phyloP scores from a whole-genome alignment of 78 protist genomes.

The Cavenderia fasciculata region DNA sequence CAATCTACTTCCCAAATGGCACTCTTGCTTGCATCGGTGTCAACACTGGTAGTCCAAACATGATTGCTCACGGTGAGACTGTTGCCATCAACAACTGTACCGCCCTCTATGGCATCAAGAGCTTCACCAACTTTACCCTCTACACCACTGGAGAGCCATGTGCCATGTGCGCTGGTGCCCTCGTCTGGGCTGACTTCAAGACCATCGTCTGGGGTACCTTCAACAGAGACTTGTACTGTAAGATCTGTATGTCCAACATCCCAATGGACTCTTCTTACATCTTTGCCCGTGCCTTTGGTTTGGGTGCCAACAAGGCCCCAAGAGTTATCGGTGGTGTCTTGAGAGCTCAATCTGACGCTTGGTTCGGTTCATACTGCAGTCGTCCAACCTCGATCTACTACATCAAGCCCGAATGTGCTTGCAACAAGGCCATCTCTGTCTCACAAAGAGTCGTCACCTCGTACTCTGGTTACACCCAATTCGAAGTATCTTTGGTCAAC shows the following conservation, averaged over 20 bases:
- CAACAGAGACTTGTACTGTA: slow-evolving; percentile 27
- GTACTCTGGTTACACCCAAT: slow-evolving; percentile 39
- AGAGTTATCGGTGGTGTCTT: slow-evolving; percentile 57
- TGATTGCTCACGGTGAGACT: slow-evolving; percentile 68
- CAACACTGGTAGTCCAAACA: slow-evolving; percentile 62
- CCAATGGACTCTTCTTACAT: slow-evolving; percentile 51
- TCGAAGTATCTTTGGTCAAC: slow-evolving; percentile 13
- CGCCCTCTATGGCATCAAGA: slow-evolving; percentile 5
- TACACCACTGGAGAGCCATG: slow-evolving; percentile 78
- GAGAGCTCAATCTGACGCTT: slow-evolving; percentile 13
- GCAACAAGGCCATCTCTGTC: slow-evolving; percentile 5
- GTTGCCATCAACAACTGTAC: slow-evolving; percentile 72
- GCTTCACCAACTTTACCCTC: slow-evolving; percentile 13
- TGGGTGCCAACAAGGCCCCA: slow-evolving; percentile 4
- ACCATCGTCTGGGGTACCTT: slow-evolving; percentile 40
- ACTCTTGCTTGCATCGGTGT: slow-evolving; percentile 33
- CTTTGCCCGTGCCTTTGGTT: slow-evolving; percentile 33
- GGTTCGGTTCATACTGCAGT: slow-evolving; percentile 35
- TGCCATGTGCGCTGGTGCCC: slow-evolving; percentile 51
- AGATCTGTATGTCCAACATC: slow-evolving; percentile 62
- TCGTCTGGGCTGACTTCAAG: slow-evolving; percentile 58
- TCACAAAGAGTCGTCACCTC: slow-evolving; percentile 1
- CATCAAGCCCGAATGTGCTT: slow-evolving; percentile 51
- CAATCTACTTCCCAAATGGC: slow-evolving; percentile 28
- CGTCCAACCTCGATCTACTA: slow-evolving; percentile 40